Conservation (phyloP, 768 basidiomycete species). For the Saitozyma sp. region DNA sequence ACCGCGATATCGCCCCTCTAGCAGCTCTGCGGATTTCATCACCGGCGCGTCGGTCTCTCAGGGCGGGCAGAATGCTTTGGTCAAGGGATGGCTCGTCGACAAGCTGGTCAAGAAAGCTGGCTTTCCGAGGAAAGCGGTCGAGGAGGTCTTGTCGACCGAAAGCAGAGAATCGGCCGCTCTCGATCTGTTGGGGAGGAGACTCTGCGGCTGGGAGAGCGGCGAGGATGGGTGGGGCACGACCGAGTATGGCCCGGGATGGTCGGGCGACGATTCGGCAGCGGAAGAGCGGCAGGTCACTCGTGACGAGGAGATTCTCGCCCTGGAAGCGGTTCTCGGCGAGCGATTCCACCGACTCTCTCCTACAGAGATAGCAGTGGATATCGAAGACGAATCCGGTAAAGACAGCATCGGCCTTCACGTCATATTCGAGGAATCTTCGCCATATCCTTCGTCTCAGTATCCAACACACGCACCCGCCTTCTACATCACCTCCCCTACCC, state of each 20-base stretch:
- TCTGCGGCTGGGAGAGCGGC: slow-evolving; percentile 48
- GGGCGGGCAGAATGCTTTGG: slow-evolving; percentile 55
- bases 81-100: slow-evolving; percentile 75
- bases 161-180: slow-evolving; percentile 57
- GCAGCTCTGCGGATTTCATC: slow-evolving; percentile 50
- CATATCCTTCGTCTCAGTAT: slow-evolving; percentile 57
- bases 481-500: slow-evolving; percentile 68
- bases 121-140: slow-evolving; percentile 72
- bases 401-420: slow-evolving; percentile 64
- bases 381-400: slow-evolving; percentile 18
- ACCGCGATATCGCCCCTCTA: slow-evolving; percentile 44
- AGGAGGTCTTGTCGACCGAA: slow-evolving; percentile 57
- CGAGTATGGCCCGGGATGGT: slow-evolving; percentile 32
- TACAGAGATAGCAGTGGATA: slow-evolving; percentile 37
- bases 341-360: slow-evolving; percentile 33
- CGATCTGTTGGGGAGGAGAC: slow-evolving; percentile 57
- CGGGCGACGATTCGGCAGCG: slow-evolving; percentile 25
- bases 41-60: slow-evolving; percentile 30
- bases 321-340: slow-evolving; percentile 51
- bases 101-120: slow-evolving; percentile 79
- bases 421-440: slow-evolving; percentile 59
- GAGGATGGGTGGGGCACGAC: slow-evolving; percentile 48
- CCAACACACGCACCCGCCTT: slow-evolving; percentile 63
- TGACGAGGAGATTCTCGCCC: slow-evolving; percentile 52
- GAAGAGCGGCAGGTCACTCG: slow-evolving; percentile 41